Evolutionary conservation across 257 asterid genomes (phyloP), one percentile per base, ranked within the genome.

Genomic region (Leptodermis oblonga): DNA sequence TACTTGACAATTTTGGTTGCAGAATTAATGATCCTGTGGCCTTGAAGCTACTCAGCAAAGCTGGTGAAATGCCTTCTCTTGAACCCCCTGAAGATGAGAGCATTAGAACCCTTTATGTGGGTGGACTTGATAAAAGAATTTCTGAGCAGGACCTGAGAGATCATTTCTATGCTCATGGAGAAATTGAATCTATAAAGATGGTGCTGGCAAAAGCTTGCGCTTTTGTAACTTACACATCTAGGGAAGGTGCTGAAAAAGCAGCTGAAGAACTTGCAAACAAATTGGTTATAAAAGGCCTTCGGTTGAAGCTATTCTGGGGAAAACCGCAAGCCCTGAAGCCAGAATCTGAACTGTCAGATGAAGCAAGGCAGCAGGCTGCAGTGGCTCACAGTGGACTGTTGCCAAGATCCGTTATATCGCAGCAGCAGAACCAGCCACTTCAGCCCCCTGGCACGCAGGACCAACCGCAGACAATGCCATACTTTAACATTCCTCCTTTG

Each of bases 1-100:
- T 34, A 14, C n/a, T 26, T 36, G 1, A 54, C 20, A 23, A 61
- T 62, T 61, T 51, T 26, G 10, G 75, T 43, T 84, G 78, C 87
- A 94, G 98, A 67, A 83, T 94, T 28, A 91, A 94, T 46, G 99
- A 94, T 78, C 97, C 97, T 12, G 99, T 94, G 80, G 99, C 99
- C 7, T 1, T 85, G 83, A 94, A 91, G 86, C 88, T 94, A 36
- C 92, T 94, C 33, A 77, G 78, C 78, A 91, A 89, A 84, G 99
- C 99, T 22, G 99, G 98, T 65, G 99, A 94, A 79, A 94, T 91
- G 99, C 99, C 99, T 71, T 83, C 98, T 25, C 74, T 94, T 69
- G 98, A 91, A 81, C 97, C 98, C 54, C 98, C 99, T 5, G 96
- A 94, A 2, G 99, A 94, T 23, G 96, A 87, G 82, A 85, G 85